Percentiles rank a stretch among this genome's conserved stretches.
phyloP scores from a whole-genome alignment of 371 early-diverging fungal species.

The Parasitella parasitica region DNA sequence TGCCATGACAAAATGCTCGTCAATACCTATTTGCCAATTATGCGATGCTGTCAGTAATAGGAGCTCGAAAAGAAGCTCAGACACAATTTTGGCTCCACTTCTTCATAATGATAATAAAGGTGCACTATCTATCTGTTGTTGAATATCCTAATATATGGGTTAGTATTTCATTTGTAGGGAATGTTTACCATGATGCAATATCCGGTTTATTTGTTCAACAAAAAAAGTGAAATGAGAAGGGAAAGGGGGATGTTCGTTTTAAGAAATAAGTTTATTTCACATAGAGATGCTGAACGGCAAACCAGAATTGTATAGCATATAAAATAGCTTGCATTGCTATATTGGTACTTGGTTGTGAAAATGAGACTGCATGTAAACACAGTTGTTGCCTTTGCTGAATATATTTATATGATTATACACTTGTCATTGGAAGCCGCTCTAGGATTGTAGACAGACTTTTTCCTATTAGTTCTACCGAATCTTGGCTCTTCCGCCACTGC shows the following conservation, averaged over 20 bases:
- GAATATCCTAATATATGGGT: not conserved
- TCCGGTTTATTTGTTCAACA: not conserved
- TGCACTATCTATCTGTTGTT: not conserved
- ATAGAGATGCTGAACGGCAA: no score
- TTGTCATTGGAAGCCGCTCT: constrained; percentile 23
- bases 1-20: not conserved
- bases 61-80: not conserved
- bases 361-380: no score
- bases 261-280: no score
- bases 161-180: not conserved
- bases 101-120: not conserved
- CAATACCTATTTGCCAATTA: not conserved
- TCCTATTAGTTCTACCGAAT: not conserved
- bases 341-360: no score
- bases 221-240: not conserved
- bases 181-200: not conserved
- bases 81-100: no score
- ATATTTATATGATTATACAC: constrained; percentile 20
- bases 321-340: no score
- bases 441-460: constrained; percentile 12
- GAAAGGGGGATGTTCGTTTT: not conserved
- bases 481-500: not conserved
- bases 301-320: no score
- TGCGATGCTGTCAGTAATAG: not conserved
- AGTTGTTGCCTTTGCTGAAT: no score